Evolutionary conservation across 2,329 filamentous ascomycete genomes (phyloP), one percentile per base, ranked within the genome.

Genomic region (Fusarium domesticum): DNA sequence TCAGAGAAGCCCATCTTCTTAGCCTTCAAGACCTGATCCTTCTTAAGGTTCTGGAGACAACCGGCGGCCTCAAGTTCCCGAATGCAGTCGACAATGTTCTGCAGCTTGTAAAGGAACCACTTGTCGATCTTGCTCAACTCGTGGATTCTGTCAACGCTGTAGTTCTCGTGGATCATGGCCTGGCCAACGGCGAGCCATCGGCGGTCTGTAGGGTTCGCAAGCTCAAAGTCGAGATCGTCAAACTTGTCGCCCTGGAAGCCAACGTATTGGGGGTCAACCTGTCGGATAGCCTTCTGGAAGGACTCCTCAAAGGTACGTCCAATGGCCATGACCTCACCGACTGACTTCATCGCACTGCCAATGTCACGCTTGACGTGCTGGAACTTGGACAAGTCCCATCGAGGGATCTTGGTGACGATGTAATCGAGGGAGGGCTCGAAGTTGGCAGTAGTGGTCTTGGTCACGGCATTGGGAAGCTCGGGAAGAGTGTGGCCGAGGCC

Each of bases 1-100:
- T 98, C 93, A 42, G 89, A 95, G 80, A 98, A 98, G 54, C 93
- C 93, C 69, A 95, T 80, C 77, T 96, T 96, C 84, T 98, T 98
- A 42, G 93, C 87, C 74, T 89, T 91, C 56, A 89, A 70, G 62
- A 98, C 75, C 50, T 93, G 81, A 63, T 96, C 91, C 70, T 91
- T 87, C 76, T 91, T 92, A 51, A 98, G 73, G 43, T 84, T 87
- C 61, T 87, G 84, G 36, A 98, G 78, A 61, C 84, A 87, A 56
- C 90, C 91, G 48, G 89, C 83, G 23, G 85, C 81, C 73, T 96
- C 82, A 51, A 98, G 82, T 67, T 95, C 88, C 56, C 82, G 83
- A 48, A 87, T 89, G 74, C 87, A 91, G 69, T 97, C 82, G 40
- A 96, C 93, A 61, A 98, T 88, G 75, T 97, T 97, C 73, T 96